Base-by-base conservation (phyloP, 1,284 basidiomycete species). In the Volvariella surrecta region DNA sequence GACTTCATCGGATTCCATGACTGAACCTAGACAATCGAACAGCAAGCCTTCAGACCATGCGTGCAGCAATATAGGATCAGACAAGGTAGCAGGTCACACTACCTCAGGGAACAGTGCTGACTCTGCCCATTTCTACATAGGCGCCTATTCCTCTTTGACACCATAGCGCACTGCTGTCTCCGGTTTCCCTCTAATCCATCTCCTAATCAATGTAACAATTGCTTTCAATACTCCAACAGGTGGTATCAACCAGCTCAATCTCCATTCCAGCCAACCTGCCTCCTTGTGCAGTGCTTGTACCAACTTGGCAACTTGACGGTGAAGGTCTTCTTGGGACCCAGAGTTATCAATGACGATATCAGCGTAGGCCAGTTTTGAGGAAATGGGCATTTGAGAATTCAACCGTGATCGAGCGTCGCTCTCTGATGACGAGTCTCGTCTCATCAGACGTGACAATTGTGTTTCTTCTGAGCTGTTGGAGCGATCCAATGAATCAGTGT, bases 311-410 rank as follows among this genome's bases (percentile, higher is more conserved):
- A 96, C 79, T 52, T 93, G 86, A 0, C 58, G 57, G 30, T 82
- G 70, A 2, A 95, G 68, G 42, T 91, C 89, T 28, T 71, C 59
- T 3, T 71, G 64, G 0, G 82, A 71, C 1, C 89, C 88, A 3
- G 87, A 89, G 60, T 99, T 99, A 64, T 97, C 92, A 28, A 99
- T 63, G 35, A 97, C 80, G 32, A 81, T 59, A 56, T 96, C 91
- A 1, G 93, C 94, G 54, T 89, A 94, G 8, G 66, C 55, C 4
- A 92, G 67, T 62, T 99, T 99, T 18, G 79, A 68, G 1, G 76
- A 58, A 28, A 98, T 84, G 0, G 89, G 75, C 43, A 91, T 64
- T 61, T 99, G 95, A 0, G 94, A 78, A 19, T 75, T 71, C 17
- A 98, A 73, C 8, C 95, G 78, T 1, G 84, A 62, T 28, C 67